Base-by-base conservation (phyloP, 2,329 filamentous ascomycete species). In the Drechslerella dactyloides region DNA sequence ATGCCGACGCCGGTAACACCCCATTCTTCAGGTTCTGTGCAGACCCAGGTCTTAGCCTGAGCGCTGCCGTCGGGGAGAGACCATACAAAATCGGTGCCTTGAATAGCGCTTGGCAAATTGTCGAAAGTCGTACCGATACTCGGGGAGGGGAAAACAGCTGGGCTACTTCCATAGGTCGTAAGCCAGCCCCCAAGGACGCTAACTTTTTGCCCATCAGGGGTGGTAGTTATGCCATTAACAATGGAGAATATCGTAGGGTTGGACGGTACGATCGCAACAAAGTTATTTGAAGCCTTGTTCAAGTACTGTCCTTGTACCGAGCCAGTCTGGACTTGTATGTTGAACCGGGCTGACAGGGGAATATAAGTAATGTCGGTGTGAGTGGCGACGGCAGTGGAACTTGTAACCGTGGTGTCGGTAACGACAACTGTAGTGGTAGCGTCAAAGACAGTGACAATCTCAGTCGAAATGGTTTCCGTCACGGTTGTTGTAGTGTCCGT, bases 401-500 rank as follows among this genome's bases (percentile, higher is more conserved):
- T 24, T 33, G 55, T 48, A 48, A 17, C 13, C 23, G 55, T 58
- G 27, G 37, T 23, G 19, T 48, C 35, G 8, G 53, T 57, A 17
- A 40, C 40, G 10, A 10, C 2, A 42, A 57, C 17, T 17, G 53
- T 57, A 19, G 10, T 57, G 53, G 53, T 57, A 24, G 53, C 10
- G 21, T 57, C 53, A 30, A 44, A 11, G 7, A 57, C 35, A 44
- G 53, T 57, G 17, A 44, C 17, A 24, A 15, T 4, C 2, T 57
- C 53, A 8, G 53, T 57, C 44, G 53, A 7, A 57, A 44, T 35
- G 27, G 53, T 57, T n/a, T 24, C 53, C 10, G 35, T 57, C 19
- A 57, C 53, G 10, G 53, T 57, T 21, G 7, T 6, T 21, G 53
- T 57, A 24, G 53, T 44, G 21, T 59, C 55, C 8, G 55, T 59